These are phyloP conservation scores for Daldinia concentrica DNA, from an alignment of 495 filamentous ascomycete species.

Conservation along the genomic window DNA sequence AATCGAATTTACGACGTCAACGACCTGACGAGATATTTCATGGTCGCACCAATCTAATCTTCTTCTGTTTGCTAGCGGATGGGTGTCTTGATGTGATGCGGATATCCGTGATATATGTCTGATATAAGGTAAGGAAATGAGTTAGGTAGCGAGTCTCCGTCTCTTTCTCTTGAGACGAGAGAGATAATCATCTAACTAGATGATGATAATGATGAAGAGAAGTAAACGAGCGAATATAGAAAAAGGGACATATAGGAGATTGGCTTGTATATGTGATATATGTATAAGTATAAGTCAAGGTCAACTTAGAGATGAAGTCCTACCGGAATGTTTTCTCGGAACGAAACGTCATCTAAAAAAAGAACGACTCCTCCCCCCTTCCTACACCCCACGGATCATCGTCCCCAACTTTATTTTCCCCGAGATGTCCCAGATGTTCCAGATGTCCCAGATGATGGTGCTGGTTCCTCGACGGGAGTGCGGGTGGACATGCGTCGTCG, in stretches of 20 bases:
- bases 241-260: neutral
- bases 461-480: conserved; percentile 26
- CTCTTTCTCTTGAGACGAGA: neutral
- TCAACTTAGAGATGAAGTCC: conserved; percentile 11
- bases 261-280: neutral
- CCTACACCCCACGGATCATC: conserved; percentile 31
- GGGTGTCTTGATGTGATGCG: conserved; percentile 8
- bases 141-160: neutral
- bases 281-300: neutral
- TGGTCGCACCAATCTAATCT: conserved; percentile 19
- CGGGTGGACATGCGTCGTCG: conserved; percentile 28
- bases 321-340: neutral
- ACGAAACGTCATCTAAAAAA: conserved; percentile 31
- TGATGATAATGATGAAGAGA: neutral
- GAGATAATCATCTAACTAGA: neutral
- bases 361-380: conserved; percentile 11
- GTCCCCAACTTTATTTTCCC: conserved; percentile 31
- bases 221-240: neutral
- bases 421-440: conserved; percentile 26
- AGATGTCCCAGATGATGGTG: conserved; percentile 27
- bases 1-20: conserved; percentile 43
- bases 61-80: conserved; percentile 11
- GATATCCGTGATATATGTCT: conserved; percentile 14
- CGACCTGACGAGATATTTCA: conserved; percentile 37
- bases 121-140: neutral